phyloP scores from a whole-genome alignment of 371 early-diverging fungal species.

The Mucor lusitanicus region DNA sequence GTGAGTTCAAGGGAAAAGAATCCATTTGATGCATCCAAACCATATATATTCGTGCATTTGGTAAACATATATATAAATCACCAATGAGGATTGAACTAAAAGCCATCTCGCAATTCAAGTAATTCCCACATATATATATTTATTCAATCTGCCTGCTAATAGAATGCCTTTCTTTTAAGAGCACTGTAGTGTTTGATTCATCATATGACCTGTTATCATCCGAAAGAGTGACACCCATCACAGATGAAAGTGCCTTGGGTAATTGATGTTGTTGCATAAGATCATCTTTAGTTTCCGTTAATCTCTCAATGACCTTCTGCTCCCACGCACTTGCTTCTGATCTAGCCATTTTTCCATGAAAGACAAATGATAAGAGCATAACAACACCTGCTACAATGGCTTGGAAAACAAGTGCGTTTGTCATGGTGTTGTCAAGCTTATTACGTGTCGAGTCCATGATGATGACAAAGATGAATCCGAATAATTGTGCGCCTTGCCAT shows the following conservation, averaged over 20 bases:
- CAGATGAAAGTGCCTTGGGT: slow-evolving; percentile 1
- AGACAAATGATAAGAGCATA: slow-evolving; percentile 16
- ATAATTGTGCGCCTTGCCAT: slow-evolving; percentile 53
- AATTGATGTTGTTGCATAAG: neutral
- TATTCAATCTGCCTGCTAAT: neutral
- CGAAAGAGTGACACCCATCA: neutral
- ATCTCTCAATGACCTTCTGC: neutral
- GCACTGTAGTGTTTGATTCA: neutral
- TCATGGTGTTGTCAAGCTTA: slow-evolving; percentile 27
- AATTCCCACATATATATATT: neutral
- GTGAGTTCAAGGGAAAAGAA: neutral
- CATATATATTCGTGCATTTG: neutral
- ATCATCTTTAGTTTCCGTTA: neutral
- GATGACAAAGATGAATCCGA: slow-evolving; percentile 50
- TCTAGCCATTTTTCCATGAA: slow-evolving; percentile 23
- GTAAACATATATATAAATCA: neutral
- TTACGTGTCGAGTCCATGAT: slow-evolving; percentile 43
- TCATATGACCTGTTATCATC: neutral
- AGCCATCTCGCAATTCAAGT: neutral
- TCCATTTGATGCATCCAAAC: neutral
- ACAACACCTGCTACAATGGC: slow-evolving; percentile 26
- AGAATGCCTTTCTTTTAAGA: neutral
- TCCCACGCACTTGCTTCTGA: slow-evolving; percentile 22
- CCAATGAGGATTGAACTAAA: neutral
- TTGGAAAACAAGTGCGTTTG: slow-evolving; percentile 33